These are phyloP conservation scores for Cryphonectria parasitica DNA, from an alignment of 2,329 filamentous ascomycete species.

Conservation along the genomic window DNA sequence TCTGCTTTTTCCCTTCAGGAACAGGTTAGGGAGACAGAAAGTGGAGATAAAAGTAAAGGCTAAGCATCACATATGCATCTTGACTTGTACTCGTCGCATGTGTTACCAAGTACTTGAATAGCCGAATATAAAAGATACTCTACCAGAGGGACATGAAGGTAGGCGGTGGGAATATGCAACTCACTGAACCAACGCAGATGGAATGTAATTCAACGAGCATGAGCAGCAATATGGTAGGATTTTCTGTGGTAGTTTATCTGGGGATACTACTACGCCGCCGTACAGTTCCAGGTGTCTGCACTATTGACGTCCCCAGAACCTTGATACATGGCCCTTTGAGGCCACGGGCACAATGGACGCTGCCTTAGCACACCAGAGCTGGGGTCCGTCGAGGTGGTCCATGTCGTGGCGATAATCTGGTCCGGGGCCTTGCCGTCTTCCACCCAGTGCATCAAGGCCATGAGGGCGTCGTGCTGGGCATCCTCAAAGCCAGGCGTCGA, in stretches of 20 bases:
- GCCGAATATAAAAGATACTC: background rate
- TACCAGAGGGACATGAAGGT: background rate
- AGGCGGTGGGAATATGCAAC: background rate
- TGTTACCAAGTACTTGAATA: too few species aligned
- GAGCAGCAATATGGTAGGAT: background rate
- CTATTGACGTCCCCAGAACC: slow-evolving; percentile 20
- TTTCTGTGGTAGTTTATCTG: background rate
- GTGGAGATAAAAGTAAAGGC: background rate
- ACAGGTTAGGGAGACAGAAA: background rate
- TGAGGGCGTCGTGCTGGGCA: slow-evolving; percentile 38
- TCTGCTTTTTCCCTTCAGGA: background rate
- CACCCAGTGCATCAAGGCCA: slow-evolving; percentile 33
- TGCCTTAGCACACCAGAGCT: slow-evolving; percentile 32
- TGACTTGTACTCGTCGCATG: background rate
- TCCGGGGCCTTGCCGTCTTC: slow-evolving; percentile 31
- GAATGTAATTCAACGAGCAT: background rate
- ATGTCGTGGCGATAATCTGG: slow-evolving; percentile 31
- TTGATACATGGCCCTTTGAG: slow-evolving; percentile 29
- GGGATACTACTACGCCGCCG: background rate
- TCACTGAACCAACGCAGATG: background rate
- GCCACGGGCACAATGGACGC: slow-evolving; percentile 35
- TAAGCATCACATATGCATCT: background rate
- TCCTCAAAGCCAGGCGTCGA: slow-evolving; percentile 43
- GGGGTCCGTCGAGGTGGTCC: slow-evolving; percentile 27
- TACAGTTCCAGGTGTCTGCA: slow-evolving; percentile 27